phyloP scores from a whole-genome alignment of 306 rosid genomes.

The Trichosanthes truncata region DNA sequence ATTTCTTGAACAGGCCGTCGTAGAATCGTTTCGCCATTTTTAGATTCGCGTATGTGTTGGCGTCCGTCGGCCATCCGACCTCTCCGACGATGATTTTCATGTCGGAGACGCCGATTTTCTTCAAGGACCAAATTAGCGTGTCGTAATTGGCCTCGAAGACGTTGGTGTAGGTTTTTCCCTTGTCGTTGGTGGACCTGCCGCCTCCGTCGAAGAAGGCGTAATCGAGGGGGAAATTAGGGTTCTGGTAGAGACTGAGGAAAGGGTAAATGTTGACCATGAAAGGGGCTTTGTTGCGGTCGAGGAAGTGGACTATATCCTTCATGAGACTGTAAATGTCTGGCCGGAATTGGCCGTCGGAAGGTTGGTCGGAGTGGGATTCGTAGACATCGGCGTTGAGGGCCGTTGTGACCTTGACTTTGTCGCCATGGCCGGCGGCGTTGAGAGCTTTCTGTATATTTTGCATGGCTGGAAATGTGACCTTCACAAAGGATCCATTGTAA shows the following conservation, averaged over 20 bases:
- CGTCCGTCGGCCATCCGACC: constrained; percentile 91
- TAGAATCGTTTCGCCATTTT: constrained; percentile 43
- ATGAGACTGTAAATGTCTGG: constrained; percentile 20
- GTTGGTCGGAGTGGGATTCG: constrained; percentile 34
- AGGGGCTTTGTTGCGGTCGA: constrained; percentile 33
- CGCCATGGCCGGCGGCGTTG: constrained; percentile 35
- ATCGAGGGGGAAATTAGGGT: constrained; percentile 29
- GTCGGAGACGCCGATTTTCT: constrained; percentile 24
- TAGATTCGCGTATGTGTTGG: constrained; percentile 23
- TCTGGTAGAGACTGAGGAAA: constrained; percentile 48
- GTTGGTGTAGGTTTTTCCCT: constrained; percentile 26
- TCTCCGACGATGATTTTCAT: constrained; percentile 52
- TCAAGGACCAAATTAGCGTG: constrained; percentile 47
- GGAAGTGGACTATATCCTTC: constrained; percentile 30
- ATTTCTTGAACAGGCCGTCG: constrained; percentile 42
- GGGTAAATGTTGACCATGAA: constrained; percentile 80
- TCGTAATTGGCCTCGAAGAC: constrained; percentile 73
- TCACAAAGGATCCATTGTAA: constrained; percentile 33
- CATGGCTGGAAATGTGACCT: constrained; percentile 52
- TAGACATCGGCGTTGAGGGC: constrained; percentile 83
- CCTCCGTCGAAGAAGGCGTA: constrained; percentile 48
- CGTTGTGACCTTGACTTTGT: constrained; percentile 39
- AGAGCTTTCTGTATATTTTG: constrained; percentile 57
- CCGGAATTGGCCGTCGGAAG: constrained; percentile 57
- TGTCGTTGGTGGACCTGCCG: constrained; percentile 21